Percentiles rank a stretch among this genome's conserved stretches.
Evolutionary conservation across 2,329 filamentous ascomycete genomes (phyloP).

Genomic region (Mycogone perniciosa): DNA sequence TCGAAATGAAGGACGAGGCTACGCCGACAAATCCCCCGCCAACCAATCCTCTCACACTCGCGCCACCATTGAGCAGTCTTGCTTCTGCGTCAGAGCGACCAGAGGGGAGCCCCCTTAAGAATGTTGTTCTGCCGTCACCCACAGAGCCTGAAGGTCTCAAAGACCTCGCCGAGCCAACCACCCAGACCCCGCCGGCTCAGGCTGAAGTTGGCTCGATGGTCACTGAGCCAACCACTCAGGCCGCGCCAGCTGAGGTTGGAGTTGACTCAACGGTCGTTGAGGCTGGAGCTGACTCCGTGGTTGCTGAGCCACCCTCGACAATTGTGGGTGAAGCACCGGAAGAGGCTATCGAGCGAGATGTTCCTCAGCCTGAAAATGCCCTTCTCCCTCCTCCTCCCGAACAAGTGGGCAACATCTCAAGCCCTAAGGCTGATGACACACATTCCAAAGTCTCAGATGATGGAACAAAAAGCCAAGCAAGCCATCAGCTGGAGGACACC

Average conservation of each 20-base stretch:
- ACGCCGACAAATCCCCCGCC: constrained; percentile 17
- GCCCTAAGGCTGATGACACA: constrained; percentile 26
- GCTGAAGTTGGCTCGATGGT: not conserved
- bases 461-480: constrained; percentile 23
- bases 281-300: constrained; percentile 18
- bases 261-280: constrained; percentile 4
- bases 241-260: not conserved
- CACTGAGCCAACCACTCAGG: not conserved
- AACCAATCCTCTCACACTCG: constrained; percentile 27
- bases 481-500: constrained; percentile 16
- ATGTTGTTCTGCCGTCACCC: constrained; percentile 43
- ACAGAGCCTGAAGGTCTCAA: constrained; percentile 24
- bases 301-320: constrained; percentile 27
- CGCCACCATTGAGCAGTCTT: constrained; percentile 24
- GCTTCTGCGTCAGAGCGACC: constrained; percentile 27
- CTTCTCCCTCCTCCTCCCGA: constrained; percentile 33
- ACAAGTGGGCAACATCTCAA: constrained; percentile 35
- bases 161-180: not conserved
- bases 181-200: not conserved
- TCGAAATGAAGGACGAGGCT: constrained; percentile 23
- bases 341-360: constrained; percentile 21
- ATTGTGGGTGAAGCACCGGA: constrained; percentile 25
- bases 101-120: constrained; percentile 49
- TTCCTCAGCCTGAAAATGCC: constrained; percentile 17
- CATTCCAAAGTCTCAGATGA: constrained; percentile 19